Evolutionary conservation across 306 rosid genomes (phyloP).

Genomic region (Clitoria ternatea): DNA sequence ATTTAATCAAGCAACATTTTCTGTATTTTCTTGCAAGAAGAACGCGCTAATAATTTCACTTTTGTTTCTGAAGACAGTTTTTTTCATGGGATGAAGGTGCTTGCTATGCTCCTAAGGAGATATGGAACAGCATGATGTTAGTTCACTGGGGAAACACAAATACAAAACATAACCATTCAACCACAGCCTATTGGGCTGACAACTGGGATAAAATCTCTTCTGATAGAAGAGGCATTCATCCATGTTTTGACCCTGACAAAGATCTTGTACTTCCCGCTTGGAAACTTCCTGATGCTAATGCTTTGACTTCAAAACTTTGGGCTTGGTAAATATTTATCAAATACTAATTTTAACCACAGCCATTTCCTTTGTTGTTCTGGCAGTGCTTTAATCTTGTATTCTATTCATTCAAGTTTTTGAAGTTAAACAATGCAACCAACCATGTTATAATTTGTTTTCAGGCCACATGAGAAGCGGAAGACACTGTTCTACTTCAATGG

Average conservation of each 20-base stretch:
- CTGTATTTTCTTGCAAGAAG: conserved; percentile 6
- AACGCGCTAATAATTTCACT: conserved; percentile 35
- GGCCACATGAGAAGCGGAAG: conserved; percentile 71
- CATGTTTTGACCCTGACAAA: conserved; percentile 91
- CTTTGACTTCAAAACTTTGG: conserved; percentile 64
- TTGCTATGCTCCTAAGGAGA: conserved; percentile 99
- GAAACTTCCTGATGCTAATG: conserved; percentile 71
- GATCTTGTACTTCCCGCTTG: conserved; percentile 99
- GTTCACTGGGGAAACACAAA: conserved; percentile 99
- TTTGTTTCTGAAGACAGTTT: conserved; percentile 66
- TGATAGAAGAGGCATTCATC: conserved; percentile 68
- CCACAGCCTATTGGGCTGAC: conserved; percentile 95
- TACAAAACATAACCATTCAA: conserved; percentile 81
- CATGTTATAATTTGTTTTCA: conserved; percentile 34
- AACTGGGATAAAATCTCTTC: conserved; percentile 77
- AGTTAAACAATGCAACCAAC: conserved; percentile 10
- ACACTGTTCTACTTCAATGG: conserved; percentile 83
- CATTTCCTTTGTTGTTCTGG: conserved; percentile 12
- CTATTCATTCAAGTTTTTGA: background rate
- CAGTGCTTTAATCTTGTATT: background rate
- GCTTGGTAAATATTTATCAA: conserved; percentile 46
- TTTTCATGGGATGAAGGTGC: conserved; percentile 99
- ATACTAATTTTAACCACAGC: background rate
- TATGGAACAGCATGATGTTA: conserved; percentile 97
- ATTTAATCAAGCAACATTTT: conserved; percentile 10